phyloP scores from a whole-genome alignment of 2,329 filamentous ascomycete species.

The Pseudocercospora cruenta region DNA sequence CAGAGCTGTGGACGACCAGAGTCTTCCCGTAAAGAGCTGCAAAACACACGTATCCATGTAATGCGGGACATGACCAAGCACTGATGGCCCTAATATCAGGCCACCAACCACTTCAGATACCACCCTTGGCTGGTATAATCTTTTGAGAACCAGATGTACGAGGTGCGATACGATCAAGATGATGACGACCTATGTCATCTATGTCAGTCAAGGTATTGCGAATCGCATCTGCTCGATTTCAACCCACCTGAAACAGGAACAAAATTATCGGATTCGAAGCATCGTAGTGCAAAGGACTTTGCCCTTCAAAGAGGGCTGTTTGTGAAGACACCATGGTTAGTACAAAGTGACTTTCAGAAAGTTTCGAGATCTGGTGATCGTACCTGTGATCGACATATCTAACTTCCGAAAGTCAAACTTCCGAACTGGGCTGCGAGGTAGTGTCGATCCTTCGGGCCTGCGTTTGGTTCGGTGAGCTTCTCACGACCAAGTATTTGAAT shows the following conservation, averaged over 20 bases:
- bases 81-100: constrained; percentile 8
- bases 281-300: constrained; percentile 6
- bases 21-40: background rate
- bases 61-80: constrained; percentile 8
- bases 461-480: too few species aligned
- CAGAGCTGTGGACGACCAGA: background rate
- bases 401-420: background rate
- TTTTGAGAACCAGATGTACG: background rate
- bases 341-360: too few species aligned
- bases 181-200: background rate
- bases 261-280: constrained; percentile 12
- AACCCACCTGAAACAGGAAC: constrained; percentile 9
- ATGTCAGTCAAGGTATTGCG: background rate
- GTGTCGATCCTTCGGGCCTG: too few species aligned
- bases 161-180: constrained; percentile 4
- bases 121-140: constrained; percentile 9
- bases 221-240: background rate
- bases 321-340: background rate
- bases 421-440: background rate
- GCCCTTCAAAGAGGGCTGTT: background rate
- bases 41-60: background rate
- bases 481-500: too few species aligned
- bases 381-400: constrained; percentile 1
- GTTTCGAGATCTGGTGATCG: background rate
- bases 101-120: constrained; percentile 13